Base-by-base conservation (phyloP, 345 rosid species). In the Limnanthes douglasii region DNA sequence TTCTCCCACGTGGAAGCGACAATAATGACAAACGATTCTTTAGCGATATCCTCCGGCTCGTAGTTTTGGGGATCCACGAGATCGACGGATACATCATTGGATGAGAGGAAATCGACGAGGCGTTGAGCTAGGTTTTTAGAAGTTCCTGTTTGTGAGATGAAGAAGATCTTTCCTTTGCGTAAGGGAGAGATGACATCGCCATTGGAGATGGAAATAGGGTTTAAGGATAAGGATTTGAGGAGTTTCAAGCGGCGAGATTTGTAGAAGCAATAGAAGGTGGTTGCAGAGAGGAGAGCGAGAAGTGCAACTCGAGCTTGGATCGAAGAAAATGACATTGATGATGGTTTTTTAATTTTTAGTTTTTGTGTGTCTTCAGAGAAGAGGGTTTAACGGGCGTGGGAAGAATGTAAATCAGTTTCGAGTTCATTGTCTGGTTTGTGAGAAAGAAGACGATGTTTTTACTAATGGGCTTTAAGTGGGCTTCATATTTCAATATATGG, bases 1-100 rank as follows among this genome's bases (percentile, higher is more conserved):
- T 61, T 82, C 1, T 77, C 88, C 96, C 98, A 90, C 2, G 93
- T 77, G 33, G 94, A 84, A n/a, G 94, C 83, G 18, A 90, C 28
- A 45, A 80, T 56, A 34, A 90, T 15, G n/a, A 80, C 54, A 3
- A 70, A 22, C 9, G 55, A 43, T 43, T 88, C 97, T 25, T 70
- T 71, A 2, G 78, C 62, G 19, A 90, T 68, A 50, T 84, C 98
- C 47, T 90, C 98, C 11, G 98, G 95, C 53, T 90, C 95, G 61
- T 90, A 90, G 68, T 33, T 47, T 22, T 60, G 63, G 32, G 76
- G 62, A 50, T 90, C 94, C 38, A 75, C 70, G 35, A 90, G 75
- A 18, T 83, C 93, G 43, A 86, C 65, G 5, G 51, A 41, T 37
- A 79, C 43, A 37, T 42, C 50, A 21, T 52, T 65, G 15, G 72